A percentile compares a stretch with the other conserved stretches of the same genome.
Evolutionary conservation across 2,329 filamentous ascomycete genomes (phyloP).

Genomic region (Cladosporium sp.): DNA sequence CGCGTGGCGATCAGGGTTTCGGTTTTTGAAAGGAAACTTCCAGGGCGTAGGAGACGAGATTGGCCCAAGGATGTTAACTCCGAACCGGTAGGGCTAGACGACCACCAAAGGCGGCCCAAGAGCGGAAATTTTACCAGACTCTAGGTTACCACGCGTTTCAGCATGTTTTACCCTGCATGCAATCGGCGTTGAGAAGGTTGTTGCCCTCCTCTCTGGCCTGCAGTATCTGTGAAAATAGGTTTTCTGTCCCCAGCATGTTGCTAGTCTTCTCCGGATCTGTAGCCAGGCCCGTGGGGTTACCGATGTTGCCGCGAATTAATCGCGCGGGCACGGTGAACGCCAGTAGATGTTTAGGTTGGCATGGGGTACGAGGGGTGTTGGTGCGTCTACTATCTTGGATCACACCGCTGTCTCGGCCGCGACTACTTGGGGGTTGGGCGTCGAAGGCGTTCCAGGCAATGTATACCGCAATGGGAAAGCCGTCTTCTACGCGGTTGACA

Average conservation of each 20-base stretch:
- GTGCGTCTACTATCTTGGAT: background rate
- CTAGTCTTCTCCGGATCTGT: constrained; percentile 12
- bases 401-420: constrained; percentile 6
- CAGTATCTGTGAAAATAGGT: constrained; percentile 4
- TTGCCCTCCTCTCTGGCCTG: background rate
- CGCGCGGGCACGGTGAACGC: background rate
- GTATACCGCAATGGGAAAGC: constrained; percentile 1
- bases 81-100: constrained; percentile 11
- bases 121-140: constrained; percentile 1
- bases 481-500: background rate
- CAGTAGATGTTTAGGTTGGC: background rate
- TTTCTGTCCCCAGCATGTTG: constrained; percentile 16
- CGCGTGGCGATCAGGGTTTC: constrained; percentile 1
- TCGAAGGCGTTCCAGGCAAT: background rate
- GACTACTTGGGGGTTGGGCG: background rate
- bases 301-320: constrained; percentile 8
- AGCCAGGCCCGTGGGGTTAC: constrained; percentile 2
- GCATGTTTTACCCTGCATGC: background rate
- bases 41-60: constrained; percentile 11
- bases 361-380: background rate
- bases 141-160: constrained; percentile 2
- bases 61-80: background rate
- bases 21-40: constrained; percentile 3
- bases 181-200: background rate
- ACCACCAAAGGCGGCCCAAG: background rate